Base-by-base conservation (phyloP, 352 stramenopile genomes). In the Elongisporangium prolatum region DNA sequence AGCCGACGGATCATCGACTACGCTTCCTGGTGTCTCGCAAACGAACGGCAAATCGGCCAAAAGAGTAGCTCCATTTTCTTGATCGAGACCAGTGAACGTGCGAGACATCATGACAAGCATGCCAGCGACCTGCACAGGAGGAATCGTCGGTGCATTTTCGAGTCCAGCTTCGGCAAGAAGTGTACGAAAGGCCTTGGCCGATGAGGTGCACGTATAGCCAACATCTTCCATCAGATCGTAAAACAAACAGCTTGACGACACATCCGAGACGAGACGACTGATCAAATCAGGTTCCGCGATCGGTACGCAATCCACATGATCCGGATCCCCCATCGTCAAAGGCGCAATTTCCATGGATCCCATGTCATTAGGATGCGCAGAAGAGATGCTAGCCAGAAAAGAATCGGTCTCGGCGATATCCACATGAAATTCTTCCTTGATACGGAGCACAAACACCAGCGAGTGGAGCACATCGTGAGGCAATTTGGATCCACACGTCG, bases 211-310 rank as follows among this genome's bases (percentile, higher is more conserved):
- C 49, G 80, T 77, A 65, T 96, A 95, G 8, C 89, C 89, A 14
- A 97, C 85, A 49, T 97, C 89, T 63, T 94, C 86, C 86, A 97
- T 93, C 38, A 97, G 67, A 37, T 96, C 88, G 58, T 93, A 95
- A 60, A 96, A 96, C 25, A 96, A 52, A 49, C 84, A 93, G 56
- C 82, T 91, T 1, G 71, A 69, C 28, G 75, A 79, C 52, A 96
- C 82, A 37, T 96, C 86, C 56, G 74, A 69, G 37, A 95, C 85
- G 44, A 97, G 73, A 61, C 90, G 84, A 60, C 69, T 81, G 24
- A 96, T 64, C 47, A 80, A 59, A 53, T 90, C 84, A 14, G 71
- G 54, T 28, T 89, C 84, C n/a, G 61, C 67, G 50, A 84, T 63
- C 7, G 72, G 68, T 24, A 82, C 74, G 49, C 82, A 93, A 65